Conservation (phyloP, 2,329 filamentous ascomycete genomes). For the Didymella pinodella region DNA sequence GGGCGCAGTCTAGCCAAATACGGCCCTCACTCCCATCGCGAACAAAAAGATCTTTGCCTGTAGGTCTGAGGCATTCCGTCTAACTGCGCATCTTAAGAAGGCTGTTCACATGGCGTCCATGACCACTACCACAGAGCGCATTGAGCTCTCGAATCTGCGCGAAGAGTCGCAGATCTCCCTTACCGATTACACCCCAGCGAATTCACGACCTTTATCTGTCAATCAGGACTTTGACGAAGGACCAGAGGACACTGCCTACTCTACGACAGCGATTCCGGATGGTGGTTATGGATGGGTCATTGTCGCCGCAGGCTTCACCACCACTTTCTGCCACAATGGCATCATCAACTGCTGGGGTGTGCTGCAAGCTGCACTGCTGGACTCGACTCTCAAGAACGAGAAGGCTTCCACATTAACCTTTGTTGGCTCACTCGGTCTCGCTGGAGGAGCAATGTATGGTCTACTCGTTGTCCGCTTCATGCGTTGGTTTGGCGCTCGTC, state of each 20-base stretch:
- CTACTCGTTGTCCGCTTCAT: slow-evolving; percentile 62
- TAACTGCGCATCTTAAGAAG: background rate
- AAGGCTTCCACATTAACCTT: slow-evolving; percentile 64
- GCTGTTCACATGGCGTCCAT: slow-evolving; percentile 19
- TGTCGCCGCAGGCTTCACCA: slow-evolving; percentile 59
- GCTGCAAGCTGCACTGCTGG: slow-evolving; percentile 64
- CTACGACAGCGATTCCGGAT: slow-evolving; percentile 53
- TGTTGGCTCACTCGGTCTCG: slow-evolving; percentile 63
- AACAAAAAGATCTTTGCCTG: background rate
- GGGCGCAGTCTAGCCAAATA: slow-evolving; percentile 15
- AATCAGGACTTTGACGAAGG: slow-evolving; percentile 1
- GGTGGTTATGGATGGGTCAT: slow-evolving; percentile 66
- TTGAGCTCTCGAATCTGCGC: slow-evolving; percentile 22
- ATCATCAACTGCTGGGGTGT: slow-evolving; percentile 68
- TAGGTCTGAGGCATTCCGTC: background rate
- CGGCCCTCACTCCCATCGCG: background rate
- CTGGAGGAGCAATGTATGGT: slow-evolving; percentile 61
- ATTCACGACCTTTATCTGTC: background rate
- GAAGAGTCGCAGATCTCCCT: slow-evolving; percentile 10
- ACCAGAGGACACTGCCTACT: slow-evolving; percentile 13
- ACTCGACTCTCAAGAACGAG: slow-evolving; percentile 53
- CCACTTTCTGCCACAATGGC: slow-evolving; percentile 62
- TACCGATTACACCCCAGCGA: background rate
- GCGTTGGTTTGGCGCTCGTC: slow-evolving; percentile 58
- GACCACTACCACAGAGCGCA: slow-evolving; percentile 20